Percentiles rank a stretch among this genome's conserved stretches.
phyloP scores from a whole-genome alignment of 2,329 filamentous ascomycete species.

The Curvularia sp. region DNA sequence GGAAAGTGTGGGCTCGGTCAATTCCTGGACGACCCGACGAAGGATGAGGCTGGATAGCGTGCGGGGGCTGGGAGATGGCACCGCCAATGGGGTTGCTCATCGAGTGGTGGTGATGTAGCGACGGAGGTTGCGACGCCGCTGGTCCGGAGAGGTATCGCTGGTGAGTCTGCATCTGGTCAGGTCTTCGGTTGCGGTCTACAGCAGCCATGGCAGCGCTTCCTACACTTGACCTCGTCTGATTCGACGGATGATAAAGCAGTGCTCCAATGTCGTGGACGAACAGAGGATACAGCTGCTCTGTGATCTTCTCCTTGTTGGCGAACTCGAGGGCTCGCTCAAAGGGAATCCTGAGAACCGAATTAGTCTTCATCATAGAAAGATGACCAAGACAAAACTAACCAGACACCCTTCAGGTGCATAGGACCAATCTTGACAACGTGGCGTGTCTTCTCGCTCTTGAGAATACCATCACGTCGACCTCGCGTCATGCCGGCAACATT shows the following conservation, averaged over 20 bases:
- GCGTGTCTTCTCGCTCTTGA: slow-evolving; percentile 96
- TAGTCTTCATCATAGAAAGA: slow-evolving; percentile 5
- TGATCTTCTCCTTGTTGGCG: slow-evolving; percentile 99
- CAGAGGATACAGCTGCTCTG: slow-evolving; percentile 89
- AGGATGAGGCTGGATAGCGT: slow-evolving; percentile 68
- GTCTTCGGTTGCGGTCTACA: slow-evolving; percentile 66
- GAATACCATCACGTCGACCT: slow-evolving; percentile 90
- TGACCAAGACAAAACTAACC: slow-evolving; percentile 26
- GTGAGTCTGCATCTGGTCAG: slow-evolving; percentile 52
- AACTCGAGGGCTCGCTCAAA: slow-evolving; percentile 98
- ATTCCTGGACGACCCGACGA: slow-evolving; percentile 67
- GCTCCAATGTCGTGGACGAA: slow-evolving; percentile 98
- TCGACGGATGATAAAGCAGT: slow-evolving; percentile 90
- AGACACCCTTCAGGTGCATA: slow-evolving; percentile 90
- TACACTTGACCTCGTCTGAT: slow-evolving; percentile 80
- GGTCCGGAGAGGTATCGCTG: slow-evolving; percentile 65
- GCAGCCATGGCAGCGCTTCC: slow-evolving; percentile 74
- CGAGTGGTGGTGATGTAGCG: slow-evolving; percentile 74
- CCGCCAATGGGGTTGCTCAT: slow-evolving; percentile 67
- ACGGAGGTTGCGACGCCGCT: slow-evolving; percentile 66
- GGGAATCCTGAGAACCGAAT: slow-evolving; percentile 74
- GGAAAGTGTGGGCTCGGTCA: slow-evolving; percentile 90
- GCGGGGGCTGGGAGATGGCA: slow-evolving; percentile 70
- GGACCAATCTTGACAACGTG: slow-evolving; percentile 99
- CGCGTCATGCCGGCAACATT: slow-evolving; percentile 99